Percentiles rank a stretch among this genome's conserved stretches.
Conservation (phyloP, 805 yeast genomes). For the Scheffersomyces coipomensis region DNA sequence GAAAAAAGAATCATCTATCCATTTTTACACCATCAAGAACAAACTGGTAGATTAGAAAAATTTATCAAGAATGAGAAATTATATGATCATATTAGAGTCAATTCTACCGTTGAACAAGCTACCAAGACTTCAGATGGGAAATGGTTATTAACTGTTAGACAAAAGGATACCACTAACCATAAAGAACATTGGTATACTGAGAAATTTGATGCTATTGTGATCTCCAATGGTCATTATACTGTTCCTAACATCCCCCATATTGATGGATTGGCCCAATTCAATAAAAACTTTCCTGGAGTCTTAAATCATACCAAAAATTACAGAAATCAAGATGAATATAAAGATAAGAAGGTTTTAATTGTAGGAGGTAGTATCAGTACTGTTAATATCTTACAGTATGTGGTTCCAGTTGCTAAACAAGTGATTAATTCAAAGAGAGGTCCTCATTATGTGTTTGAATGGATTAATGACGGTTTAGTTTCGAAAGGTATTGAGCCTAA, state of each 20-base stretch:
- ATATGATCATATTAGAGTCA: constrained; percentile 29
- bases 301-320: constrained; percentile 59
- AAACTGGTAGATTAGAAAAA: constrained; percentile 20
- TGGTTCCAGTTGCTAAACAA: constrained; percentile 23
- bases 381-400: constrained; percentile 44
- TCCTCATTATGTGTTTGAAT: constrained; percentile 24
- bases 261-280: constrained; percentile 52
- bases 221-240: constrained; percentile 66
- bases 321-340: constrained; percentile 45
- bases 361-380: constrained; percentile 46
- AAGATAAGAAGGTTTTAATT: constrained; percentile 38
- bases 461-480: constrained; percentile 38
- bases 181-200: constrained; percentile 43
- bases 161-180: constrained; percentile 5
- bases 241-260: constrained; percentile 59
- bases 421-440: constrained; percentile 25
- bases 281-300: constrained; percentile 40
- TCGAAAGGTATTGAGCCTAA: constrained; percentile 30
- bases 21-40: constrained; percentile 35
- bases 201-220: constrained; percentile 57
- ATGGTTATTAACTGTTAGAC: constrained; percentile 36
- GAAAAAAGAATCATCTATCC: constrained; percentile 29
- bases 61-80: constrained; percentile 28
- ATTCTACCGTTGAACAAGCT: constrained; percentile 40
- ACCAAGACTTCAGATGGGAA: constrained; percentile 27